A percentile compares a stretch with the other conserved stretches of the same genome.
phyloP scores from a whole-genome alignment of 257 asterid genomes.

The Thymus mandschuricus region DNA sequence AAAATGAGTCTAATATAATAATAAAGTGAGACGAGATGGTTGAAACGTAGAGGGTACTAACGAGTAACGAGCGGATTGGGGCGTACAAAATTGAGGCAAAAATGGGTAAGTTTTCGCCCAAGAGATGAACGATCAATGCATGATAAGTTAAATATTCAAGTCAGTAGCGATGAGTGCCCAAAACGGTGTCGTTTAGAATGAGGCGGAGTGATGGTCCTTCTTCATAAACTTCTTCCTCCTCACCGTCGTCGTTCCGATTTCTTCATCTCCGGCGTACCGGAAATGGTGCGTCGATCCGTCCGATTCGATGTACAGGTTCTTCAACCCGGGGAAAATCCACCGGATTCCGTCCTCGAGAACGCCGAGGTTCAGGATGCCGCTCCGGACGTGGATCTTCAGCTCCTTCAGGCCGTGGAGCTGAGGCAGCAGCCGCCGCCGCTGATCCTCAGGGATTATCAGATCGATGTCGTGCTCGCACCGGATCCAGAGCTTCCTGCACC shows the following conservation, averaged over 20 bases:
- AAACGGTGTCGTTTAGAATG: background rate
- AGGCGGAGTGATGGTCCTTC: background rate
- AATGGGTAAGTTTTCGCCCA: too few species aligned
- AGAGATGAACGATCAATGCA: background rate
- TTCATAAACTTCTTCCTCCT: constrained; percentile 11
- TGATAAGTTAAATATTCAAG: background rate
- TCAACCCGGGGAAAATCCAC: constrained; percentile 37
- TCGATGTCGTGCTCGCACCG: constrained; percentile 29
- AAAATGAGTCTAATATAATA: too few species aligned
- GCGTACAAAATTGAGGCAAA: too few species aligned
- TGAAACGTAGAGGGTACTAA: too few species aligned
- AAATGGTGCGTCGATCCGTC: constrained; percentile 37
- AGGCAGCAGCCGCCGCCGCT: constrained; percentile 31
- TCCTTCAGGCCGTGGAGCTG: constrained; percentile 30
- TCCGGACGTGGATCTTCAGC: constrained; percentile 35
- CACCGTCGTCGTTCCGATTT: background rate
- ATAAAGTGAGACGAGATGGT: too few species aligned
- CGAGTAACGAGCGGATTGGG: too few species aligned
- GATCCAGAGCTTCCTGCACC: constrained; percentile 30
- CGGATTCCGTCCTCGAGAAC: constrained; percentile 37
- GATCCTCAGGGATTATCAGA: constrained; percentile 33
- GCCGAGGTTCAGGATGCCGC: constrained; percentile 22
- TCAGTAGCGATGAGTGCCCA: background rate
- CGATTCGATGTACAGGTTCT: constrained; percentile 32
- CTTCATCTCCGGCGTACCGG: constrained; percentile 19